Evolutionary conservation across 2,329 filamentous ascomycete species (phyloP), one percentile per base, ranked within the genome.

Genomic region (Septoria petroselini): DNA sequence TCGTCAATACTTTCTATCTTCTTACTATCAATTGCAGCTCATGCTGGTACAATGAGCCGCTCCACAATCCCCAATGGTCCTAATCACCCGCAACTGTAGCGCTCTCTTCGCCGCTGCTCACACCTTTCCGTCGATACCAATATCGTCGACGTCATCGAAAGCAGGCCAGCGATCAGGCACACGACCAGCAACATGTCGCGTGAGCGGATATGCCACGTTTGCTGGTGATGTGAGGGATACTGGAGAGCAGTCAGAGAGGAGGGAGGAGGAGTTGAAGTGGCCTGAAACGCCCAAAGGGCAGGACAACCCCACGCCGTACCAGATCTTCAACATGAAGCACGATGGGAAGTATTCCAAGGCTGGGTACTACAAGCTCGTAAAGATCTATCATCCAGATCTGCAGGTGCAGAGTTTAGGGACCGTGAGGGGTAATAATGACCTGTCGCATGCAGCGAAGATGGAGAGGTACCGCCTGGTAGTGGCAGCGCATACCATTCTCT

Each of bases 381-480:
- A 97, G 73, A 76, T 94, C 39, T 98, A 98, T 72, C 93, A 98
- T 65, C 93, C 93, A 0, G 93, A 98, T 69, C 31, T 58, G 1
- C 52, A 81, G 80, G 52, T 74, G 69, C 55, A 53, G 12, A 66
- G 65, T 49, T 65, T 68, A 33, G 58, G 63, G 31, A 62, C 63
- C 68, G 72, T 52, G 69, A 62, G 63, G 68, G 72, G 52, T 69
- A 73, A 53, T 66, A 74, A 66, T 21, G 45, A 59, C 12, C 66
- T 86, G 9, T 74, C 87, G 0, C 76, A 79, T 15, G 70, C 80
- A 19, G 77, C 80, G 23, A 84, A 85, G 54, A 76, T 93, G n/a
- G 88, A 96, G 65, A 86, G 93, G 41, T 98, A 97, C 70, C 85
- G 88, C 25, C 80, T 98, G 29, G 78, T 97, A 48, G 83, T 97